phyloP scores from a whole-genome alignment of 2,329 filamentous ascomycete species.

The Ophiostoma sp. region DNA sequence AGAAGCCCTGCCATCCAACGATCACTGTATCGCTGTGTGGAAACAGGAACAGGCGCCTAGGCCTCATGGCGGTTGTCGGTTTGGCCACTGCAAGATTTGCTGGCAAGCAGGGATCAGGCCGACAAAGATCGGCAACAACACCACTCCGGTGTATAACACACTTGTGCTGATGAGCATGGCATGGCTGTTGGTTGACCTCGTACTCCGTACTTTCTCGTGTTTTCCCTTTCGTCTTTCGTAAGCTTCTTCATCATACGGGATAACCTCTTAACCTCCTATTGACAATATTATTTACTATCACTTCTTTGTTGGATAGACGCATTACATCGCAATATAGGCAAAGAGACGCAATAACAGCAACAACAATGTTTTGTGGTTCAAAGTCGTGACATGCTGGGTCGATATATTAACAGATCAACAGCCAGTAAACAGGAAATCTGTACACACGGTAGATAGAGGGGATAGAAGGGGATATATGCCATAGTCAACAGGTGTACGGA shows the following conservation, averaged over 20 bases:
- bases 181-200: background rate
- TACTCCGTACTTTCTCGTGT: constrained; percentile 5
- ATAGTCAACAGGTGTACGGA: background rate
- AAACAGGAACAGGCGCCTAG: background rate
- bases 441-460: background rate
- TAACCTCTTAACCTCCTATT: background rate
- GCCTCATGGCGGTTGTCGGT: background rate
- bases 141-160: background rate
- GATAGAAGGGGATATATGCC: background rate
- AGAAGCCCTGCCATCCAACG: background rate
- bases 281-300: background rate
- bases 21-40: background rate
- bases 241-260: too few species aligned
- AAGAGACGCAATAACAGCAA: background rate
- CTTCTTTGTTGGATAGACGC: background rate
- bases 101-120: constrained; percentile 1
- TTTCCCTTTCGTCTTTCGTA: background rate
- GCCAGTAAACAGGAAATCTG: background rate
- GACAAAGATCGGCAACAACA: background rate
- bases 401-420: constrained; percentile 9
- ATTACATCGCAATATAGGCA: background rate
- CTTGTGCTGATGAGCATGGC: background rate
- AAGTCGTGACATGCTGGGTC: background rate
- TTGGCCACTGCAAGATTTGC: constrained; percentile 15
- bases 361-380: background rate